Base-by-base conservation (phyloP, 2,329 filamentous ascomycete genomes). In the Mycosphaerella sp. region DNA sequence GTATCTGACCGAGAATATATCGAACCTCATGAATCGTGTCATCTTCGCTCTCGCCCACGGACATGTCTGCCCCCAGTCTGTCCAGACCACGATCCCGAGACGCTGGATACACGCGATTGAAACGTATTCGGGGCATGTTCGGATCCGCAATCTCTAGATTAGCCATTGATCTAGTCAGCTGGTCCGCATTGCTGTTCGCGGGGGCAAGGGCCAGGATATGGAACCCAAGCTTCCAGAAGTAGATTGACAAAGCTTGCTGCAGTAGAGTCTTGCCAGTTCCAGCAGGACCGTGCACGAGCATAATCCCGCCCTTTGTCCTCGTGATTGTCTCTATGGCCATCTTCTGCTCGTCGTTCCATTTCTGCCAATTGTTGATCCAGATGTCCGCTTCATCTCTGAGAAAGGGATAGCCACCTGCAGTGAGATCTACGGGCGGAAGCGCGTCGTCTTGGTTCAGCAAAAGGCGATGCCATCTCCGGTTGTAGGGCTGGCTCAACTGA, bases 211-310 rank as follows among this genome's bases (percentile, higher is more conserved):
- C 43, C 6, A 61, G 26, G 26, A 60, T 43, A 23, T 59, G 54
- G 41, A 45, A 58, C 4, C 56, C 56, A 14, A 62, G 38, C 31
- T 29, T 46, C 48, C 53, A 59, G 47, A 54, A 62, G 49, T 61
- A 61, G 8, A 59, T 40, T 10, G 56, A 48, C 17, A 62, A 40
- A 1, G 56, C 61, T 45, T 54, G 38, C n/a, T 58, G 54, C 6
- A 63, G 45, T 4, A 54, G 34, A 8, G 58, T 60, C 53, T 63
- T 63, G 17, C 59, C 58, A 31, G 58, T 61, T 9, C 56, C 59
- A 12, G 53, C 58, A 11, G 54, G 49, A 5, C 59, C 59, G 1
- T 53, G 23, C 12, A 55, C 51, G 1, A 59, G n/a, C 12, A 51
- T 40, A 4, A 54, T 17, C 6, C 54, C 51, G 12, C 56, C 54